These are phyloP conservation scores for Plenodomus tracheiphilus DNA, from an alignment of 2,329 filamentous ascomycete species.

Conservation along the genomic window DNA sequence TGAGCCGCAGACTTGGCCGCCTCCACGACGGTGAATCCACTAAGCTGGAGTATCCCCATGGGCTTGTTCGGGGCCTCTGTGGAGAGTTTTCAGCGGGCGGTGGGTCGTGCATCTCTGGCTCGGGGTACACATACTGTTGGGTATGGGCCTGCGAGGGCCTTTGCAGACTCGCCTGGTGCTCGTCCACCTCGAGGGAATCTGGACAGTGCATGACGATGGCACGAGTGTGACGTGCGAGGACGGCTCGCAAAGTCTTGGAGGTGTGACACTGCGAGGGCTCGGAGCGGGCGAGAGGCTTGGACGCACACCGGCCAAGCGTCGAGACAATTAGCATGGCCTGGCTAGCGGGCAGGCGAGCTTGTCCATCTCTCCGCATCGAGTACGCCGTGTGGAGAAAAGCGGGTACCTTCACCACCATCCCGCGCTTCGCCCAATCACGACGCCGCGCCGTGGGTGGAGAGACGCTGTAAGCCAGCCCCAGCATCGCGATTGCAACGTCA, in stretches of 20 bases:
- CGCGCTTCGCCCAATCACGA: background rate
- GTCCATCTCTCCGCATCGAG: slow-evolving; percentile 7
- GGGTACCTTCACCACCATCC: background rate
- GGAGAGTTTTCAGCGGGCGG: background rate
- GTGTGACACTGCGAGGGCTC: background rate
- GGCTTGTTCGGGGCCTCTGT: background rate
- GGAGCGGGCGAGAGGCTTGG: background rate
- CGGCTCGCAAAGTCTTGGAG: background rate
- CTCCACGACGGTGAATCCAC: too few species aligned
- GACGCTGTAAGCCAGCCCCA: slow-evolving; percentile 1
- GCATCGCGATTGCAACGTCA: background rate
- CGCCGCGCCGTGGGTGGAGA: background rate
- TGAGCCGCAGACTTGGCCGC: too few species aligned
- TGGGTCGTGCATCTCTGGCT: too few species aligned
- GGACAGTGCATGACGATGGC: background rate
- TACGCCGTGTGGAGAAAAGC: slow-evolving; percentile 4
- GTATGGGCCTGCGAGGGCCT: too few species aligned
- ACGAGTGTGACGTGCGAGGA: background rate
- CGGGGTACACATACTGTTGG: too few species aligned
- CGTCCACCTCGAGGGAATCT: background rate
- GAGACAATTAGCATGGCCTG: slow-evolving; percentile 8
- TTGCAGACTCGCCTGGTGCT: too few species aligned
- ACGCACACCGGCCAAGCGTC: background rate
- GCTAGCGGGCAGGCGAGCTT: slow-evolving; percentile 4
- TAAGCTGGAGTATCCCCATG: background rate